Conservation (phyloP, 805 yeast species). For the Saccharomycopsis sp. region DNA sequence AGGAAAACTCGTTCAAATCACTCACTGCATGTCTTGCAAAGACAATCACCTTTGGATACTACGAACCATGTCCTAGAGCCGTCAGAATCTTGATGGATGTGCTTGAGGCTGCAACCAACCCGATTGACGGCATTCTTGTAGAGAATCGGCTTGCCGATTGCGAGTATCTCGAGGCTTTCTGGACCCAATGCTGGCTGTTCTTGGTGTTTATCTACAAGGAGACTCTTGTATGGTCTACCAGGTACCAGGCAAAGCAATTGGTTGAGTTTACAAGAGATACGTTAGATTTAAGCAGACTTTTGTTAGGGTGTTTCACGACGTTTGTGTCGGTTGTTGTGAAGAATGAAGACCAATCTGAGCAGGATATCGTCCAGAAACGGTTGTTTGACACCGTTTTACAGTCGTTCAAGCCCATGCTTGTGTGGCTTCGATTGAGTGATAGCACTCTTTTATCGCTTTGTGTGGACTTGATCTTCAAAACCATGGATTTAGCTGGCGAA, state of each 20-base stretch:
- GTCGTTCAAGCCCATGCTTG: conserved; percentile 63
- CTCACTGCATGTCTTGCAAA: conserved; percentile 39
- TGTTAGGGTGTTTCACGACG: conserved; percentile 61
- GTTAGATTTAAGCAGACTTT: conserved; percentile 63
- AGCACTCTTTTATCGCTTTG: conserved; percentile 65
- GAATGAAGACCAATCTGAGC: too few species aligned
- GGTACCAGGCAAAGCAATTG: conserved; percentile 46
- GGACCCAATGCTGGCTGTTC: conserved; percentile 72
- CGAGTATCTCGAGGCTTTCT: conserved; percentile 37
- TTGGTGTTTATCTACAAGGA: conserved; percentile 59
- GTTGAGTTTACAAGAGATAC: conserved; percentile 84
- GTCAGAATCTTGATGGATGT: conserved; percentile 74
- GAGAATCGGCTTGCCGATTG: conserved; percentile 27
- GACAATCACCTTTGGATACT: conserved; percentile 43
- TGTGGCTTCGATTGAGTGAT: conserved; percentile 82
- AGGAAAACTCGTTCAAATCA: conserved; percentile 43
- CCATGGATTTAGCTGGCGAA: conserved; percentile 58
- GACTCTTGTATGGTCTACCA: conserved; percentile 70
- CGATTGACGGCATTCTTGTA: conserved; percentile 51
- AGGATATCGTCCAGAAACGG: conserved; percentile 23
- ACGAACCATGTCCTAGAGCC: conserved; percentile 70
- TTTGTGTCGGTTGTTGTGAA: conserved; percentile 33
- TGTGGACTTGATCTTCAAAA: conserved; percentile 59
- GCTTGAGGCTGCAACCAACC: conserved; percentile 53
- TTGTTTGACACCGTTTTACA: conserved; percentile 49